Conservation (phyloP, 2,329 filamentous ascomycete genomes). For the Phyllosticta citriasiana region DNA sequence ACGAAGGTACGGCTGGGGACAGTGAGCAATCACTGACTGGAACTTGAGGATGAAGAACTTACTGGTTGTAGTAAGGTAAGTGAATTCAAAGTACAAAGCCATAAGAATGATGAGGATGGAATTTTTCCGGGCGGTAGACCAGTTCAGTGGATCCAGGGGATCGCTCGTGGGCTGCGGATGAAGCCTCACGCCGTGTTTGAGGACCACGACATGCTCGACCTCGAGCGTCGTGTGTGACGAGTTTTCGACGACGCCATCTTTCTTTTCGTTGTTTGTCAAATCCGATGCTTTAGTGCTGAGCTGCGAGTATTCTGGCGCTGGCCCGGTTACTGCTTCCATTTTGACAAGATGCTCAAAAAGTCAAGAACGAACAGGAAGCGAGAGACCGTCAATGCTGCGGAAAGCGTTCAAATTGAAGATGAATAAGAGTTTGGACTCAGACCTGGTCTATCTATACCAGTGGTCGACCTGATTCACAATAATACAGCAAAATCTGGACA, state of each 20-base stretch:
- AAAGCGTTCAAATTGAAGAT: not conserved
- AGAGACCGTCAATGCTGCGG: not conserved
- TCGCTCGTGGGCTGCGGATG: constrained; percentile 28
- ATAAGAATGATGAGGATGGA: constrained; percentile 43
- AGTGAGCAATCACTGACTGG: not conserved
- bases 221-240: not conserved
- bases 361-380: not conserved
- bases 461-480: not conserved
- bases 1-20: constrained; percentile 38
- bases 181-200: constrained; percentile 22
- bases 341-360: not conserved
- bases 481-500: not conserved
- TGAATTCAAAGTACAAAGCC: constrained; percentile 49
- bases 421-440: not conserved
- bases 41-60: not conserved
- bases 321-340: not conserved
- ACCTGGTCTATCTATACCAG: not conserved
- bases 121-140: constrained; percentile 30
- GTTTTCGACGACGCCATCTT: not conserved
- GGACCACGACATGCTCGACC: constrained; percentile 3
- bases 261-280: not conserved
- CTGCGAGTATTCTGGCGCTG: not conserved
- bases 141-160: constrained; percentile 27
- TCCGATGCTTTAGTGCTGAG: not conserved
- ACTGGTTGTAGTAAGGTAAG: constrained; percentile 47